Conservation (phyloP, 495 filamentous ascomycete genomes). For the Neurospora africana region DNA sequence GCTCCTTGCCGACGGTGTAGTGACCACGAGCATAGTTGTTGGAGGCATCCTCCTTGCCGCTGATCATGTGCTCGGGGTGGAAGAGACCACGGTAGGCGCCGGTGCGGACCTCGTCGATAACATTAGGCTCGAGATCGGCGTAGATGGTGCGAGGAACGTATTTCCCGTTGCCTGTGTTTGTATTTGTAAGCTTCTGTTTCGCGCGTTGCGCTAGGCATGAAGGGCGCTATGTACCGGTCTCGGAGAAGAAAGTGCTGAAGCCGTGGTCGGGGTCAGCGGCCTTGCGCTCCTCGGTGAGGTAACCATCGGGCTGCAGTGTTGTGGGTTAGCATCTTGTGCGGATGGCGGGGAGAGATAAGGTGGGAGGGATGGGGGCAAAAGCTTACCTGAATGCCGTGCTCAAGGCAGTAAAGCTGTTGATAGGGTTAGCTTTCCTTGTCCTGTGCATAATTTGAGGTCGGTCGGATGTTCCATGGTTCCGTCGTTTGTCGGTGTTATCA, state of each 20-base stretch:
- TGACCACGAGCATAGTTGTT: conserved; percentile 99
- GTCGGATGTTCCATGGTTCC: neutral
- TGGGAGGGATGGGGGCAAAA: conserved; percentile 26
- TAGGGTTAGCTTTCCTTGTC: conserved; percentile 10
- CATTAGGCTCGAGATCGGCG: conserved; percentile 98
- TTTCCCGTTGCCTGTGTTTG: conserved; percentile 75
- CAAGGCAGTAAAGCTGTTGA: conserved; percentile 91
- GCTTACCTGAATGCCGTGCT: conserved; percentile 95
- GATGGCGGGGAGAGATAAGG: conserved; percentile 2
- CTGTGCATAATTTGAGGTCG: neutral
- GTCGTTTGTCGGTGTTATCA: neutral
- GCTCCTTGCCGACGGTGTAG: conserved; percentile 98
- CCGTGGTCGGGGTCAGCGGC: conserved; percentile 84
- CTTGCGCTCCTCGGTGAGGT: conserved; percentile 97
- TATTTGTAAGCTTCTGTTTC: conserved; percentile 3
- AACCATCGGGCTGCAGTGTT: conserved; percentile 77
- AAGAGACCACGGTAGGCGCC: conserved; percentile 92
- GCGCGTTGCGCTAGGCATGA: neutral
- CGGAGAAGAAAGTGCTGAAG: conserved; percentile 99
- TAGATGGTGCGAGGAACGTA: conserved; percentile 99
- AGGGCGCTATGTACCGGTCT: conserved; percentile 68
- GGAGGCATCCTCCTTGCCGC: conserved; percentile 97
- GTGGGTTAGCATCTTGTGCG: neutral
- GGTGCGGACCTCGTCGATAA: conserved; percentile 98
- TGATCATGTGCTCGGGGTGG: conserved; percentile 99